Evolutionary conservation across 2,329 filamentous ascomycete genomes (phyloP).

Genomic region (Clarireedia homoeocarpa): DNA sequence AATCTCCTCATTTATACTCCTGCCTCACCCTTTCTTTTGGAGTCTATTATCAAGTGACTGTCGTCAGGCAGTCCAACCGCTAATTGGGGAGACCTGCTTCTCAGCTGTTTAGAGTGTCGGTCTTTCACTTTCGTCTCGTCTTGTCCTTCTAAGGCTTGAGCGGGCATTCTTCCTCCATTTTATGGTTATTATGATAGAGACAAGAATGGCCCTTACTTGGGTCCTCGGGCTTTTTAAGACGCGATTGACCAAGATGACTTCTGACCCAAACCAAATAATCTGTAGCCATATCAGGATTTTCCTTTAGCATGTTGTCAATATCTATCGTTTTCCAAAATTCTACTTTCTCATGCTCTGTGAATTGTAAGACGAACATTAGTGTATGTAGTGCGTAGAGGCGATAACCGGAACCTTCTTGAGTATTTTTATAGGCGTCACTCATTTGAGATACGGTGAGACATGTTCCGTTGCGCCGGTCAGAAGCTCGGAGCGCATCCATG

Average conservation of each 20-base stretch:
- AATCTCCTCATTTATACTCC: too few species aligned
- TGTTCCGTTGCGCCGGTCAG: neutral
- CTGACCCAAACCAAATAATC: neutral
- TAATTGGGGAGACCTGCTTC: too few species aligned
- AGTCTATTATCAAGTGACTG: too few species aligned
- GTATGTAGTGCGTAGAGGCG: neutral
- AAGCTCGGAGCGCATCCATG: neutral
- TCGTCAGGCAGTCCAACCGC: too few species aligned
- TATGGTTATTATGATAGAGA: neutral
- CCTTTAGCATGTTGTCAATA: neutral
- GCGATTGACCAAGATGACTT: neutral
- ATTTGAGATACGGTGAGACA: accelerated
- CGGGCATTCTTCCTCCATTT: neutral
- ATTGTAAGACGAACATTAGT: neutral
- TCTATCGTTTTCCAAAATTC: neutral
- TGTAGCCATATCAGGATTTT: neutral
- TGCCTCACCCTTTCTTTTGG: too few species aligned
- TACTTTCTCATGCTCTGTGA: neutral
- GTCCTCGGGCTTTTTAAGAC: neutral
- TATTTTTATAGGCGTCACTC: neutral
- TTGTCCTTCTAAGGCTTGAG: neutral
- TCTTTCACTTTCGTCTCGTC: neutral
- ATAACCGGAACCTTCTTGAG: neutral
- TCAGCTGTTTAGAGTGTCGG: too few species aligned
- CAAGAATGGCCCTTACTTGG: neutral